Base-by-base conservation (phyloP, 139 green algal genomes). In the Chlorella sp. region DNA sequence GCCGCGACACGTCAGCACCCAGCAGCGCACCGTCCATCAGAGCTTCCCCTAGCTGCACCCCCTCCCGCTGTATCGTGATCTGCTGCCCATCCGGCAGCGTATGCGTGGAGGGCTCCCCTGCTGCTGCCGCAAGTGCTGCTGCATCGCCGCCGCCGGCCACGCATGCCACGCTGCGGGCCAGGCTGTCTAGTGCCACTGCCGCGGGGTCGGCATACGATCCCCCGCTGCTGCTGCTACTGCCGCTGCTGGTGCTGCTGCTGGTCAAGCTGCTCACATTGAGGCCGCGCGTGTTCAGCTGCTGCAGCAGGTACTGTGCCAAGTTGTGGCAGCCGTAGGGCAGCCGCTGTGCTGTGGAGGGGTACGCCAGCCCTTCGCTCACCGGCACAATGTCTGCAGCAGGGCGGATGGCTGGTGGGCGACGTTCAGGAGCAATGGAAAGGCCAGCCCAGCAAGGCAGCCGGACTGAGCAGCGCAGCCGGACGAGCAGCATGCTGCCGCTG, bases 361-460 rank as follows among this genome's bases (percentile, higher is more conserved):
- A 83, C 30, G 95, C 71, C 72, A 91, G 83, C 26, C 96, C 96
- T 4, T 99, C 96, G 28, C 86, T 69, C 25, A 99, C 94, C 17
- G 93, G 84, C 13, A 91, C 86, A 3, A 99, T 84, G 60, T 98
- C 95, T 92, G 87, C 85, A 80, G 32, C 38, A 23, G 56, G 3
- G 15, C 64, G 80, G n/a, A n/a, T n/a, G n/a, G n/a, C n/a, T n/a
- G n/a, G n/a, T n/a, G n/a, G n/a, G n/a, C n/a, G n/a, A n/a, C n/a
- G n/a, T n/a, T n/a, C n/a, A n/a, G n/a, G n/a, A n/a, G n/a, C n/a
- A n/a, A n/a, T n/a, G n/a, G n/a, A n/a, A n/a, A n/a, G n/a, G n/a
- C n/a, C n/a, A n/a, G n/a, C n/a, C n/a, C n/a, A n/a, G n/a, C n/a
- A n/a, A n/a, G n/a, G n/a, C n/a, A n/a, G n/a, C n/a, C n/a, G n/a